Conservation (phyloP, 768 basidiomycete species). For the Cyclocybe aegerita region DNA sequence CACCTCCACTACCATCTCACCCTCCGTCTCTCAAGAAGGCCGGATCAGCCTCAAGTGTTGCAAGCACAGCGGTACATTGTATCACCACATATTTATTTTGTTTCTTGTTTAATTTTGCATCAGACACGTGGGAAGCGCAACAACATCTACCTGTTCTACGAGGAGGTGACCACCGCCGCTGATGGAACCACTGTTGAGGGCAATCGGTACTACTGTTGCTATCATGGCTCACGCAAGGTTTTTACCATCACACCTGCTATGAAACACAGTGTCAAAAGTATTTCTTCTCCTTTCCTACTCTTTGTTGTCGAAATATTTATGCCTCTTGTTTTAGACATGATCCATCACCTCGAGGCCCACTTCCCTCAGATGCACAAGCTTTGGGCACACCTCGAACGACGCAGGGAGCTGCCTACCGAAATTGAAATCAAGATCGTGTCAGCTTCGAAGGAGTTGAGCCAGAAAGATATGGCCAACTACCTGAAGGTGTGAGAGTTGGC, state of each 20-base stretch:
- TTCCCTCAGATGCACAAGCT: slow-evolving; percentile 8
- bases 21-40: no score
- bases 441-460: background rate
- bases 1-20: no score
- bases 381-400: background rate
- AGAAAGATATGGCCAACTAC: background rate
- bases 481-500: no score
- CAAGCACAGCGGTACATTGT: background rate
- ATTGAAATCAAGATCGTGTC: slow-evolving; percentile 9
- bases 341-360: background rate
- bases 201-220: slow-evolving; percentile 17
- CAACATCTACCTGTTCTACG: slow-evolving; percentile 14
- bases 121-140: slow-evolving; percentile 1
- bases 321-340: background rate
- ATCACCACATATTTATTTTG: background rate
- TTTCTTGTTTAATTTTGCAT: background rate
- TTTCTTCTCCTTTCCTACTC: background rate
- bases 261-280: slow-evolving; percentile 16
- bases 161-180: slow-evolving; percentile 1
- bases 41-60: slow-evolving; percentile 1
- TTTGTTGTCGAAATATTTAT: background rate
- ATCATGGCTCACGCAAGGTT: slow-evolving; percentile 13
- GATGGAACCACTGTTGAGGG: slow-evolving; percentile 2
- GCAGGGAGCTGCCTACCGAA: slow-evolving; percentile 1
- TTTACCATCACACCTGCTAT: slow-evolving; percentile 16